Conservation (phyloP, 2,329 filamentous ascomycete species). For the Colletotrichum sp. region DNA sequence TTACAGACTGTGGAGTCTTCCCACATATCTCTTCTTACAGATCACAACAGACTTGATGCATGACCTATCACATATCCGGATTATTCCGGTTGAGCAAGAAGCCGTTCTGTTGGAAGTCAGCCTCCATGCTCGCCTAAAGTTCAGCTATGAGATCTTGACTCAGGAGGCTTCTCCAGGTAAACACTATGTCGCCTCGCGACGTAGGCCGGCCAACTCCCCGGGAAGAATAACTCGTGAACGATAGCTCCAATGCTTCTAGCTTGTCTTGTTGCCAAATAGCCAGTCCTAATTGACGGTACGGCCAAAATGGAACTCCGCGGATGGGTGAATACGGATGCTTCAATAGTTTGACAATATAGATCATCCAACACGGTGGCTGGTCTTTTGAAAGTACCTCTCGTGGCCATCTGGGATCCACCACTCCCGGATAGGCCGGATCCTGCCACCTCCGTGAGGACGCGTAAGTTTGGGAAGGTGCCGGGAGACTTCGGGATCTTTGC, state of each 20-base stretch:
- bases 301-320: neutral
- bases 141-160: neutral
- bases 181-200: neutral
- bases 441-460: neutral
- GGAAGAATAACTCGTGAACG: neutral
- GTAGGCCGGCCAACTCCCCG: neutral
- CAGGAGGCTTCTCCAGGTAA: constrained; percentile 3
- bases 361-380: neutral
- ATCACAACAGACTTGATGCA: neutral
- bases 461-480: neutral
- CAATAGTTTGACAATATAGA: neutral
- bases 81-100: too few species aligned
- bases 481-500: neutral
- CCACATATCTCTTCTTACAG: too few species aligned
- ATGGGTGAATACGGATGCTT: neutral
- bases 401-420: neutral
- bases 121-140: neutral
- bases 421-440: neutral
- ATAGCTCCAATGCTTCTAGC: neutral
- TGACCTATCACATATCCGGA: neutral
- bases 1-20: fast-evolving
- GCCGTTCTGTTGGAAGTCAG: neutral
- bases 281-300: neutral
- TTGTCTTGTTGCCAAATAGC: neutral
- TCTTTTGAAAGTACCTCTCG: neutral